Evolutionary conservation across 2,329 filamentous ascomycete genomes (phyloP).

Genomic region (Didymella glomerata): DNA sequence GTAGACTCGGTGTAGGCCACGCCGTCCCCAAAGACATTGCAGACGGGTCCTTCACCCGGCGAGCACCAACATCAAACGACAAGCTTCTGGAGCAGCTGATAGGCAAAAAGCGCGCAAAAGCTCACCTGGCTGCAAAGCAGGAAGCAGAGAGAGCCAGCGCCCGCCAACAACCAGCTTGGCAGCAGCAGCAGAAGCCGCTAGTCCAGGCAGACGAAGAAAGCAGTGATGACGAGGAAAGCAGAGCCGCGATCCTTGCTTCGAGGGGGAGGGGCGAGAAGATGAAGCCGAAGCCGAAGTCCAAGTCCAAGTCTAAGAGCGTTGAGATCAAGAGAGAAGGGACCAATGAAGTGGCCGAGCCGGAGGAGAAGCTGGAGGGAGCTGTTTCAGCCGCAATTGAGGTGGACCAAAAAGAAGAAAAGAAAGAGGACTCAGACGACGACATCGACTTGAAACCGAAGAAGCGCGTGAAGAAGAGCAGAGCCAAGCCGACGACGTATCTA

Average conservation of each 20-base stretch:
- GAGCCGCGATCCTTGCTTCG: conserved; percentile 43
- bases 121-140: conserved; percentile 39
- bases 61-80: conserved; percentile 53
- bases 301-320: too few relatives aligned
- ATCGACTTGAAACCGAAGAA: conserved; percentile 22
- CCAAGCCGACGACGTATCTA: conserved; percentile 60
- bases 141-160: conserved; percentile 31
- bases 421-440: conserved; percentile 17
- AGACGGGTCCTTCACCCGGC: conserved; percentile 50
- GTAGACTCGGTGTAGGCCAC: conserved; percentile 52
- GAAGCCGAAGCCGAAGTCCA: too few relatives aligned
- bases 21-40: conserved; percentile 47
- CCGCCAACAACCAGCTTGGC: conserved; percentile 33
- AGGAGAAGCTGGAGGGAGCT: too few relatives aligned
- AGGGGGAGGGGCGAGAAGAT: neutral
- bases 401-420: neutral
- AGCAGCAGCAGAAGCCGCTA: neutral
- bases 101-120: conserved; percentile 54
- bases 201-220: conserved; percentile 35
- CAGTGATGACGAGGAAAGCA: conserved; percentile 53
- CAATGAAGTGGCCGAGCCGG: too few relatives aligned
- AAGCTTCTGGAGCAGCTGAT: conserved; percentile 53
- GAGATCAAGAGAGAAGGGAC: too few relatives aligned
- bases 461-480: conserved; percentile 29
- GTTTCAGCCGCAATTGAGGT: too few relatives aligned